Evolutionary conservation across 2,329 filamentous ascomycete species (phyloP).

Genomic region (Cryoendolithus antarcticus): DNA sequence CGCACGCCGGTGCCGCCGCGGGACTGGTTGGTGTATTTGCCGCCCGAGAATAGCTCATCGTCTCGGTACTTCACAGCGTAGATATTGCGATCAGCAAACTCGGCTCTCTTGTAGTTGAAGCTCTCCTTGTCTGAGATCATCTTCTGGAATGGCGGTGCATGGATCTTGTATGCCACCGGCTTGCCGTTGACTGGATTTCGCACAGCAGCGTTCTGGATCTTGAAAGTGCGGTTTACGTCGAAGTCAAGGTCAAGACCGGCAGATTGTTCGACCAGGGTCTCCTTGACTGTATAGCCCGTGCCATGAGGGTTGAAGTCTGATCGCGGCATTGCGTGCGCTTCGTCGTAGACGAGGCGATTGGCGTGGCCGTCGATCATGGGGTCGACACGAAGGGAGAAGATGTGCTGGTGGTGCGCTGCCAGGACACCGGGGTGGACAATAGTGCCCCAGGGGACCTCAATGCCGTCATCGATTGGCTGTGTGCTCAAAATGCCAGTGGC

Average conservation of each 20-base stretch:
- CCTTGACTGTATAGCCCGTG: slow-evolving; percentile 34
- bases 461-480: slow-evolving; percentile 52
- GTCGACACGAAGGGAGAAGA: slow-evolving; percentile 47
- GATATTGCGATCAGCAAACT: slow-evolving; percentile 46
- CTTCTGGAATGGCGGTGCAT: slow-evolving; percentile 37
- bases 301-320: slow-evolving; percentile 44
- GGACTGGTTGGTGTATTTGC: slow-evolving; percentile 50
- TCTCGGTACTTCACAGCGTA: slow-evolving; percentile 47
- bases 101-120: slow-evolving; percentile 45
- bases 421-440: slow-evolving; percentile 58
- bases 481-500: slow-evolving; percentile 58
- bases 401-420: slow-evolving; percentile 62
- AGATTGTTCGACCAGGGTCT: slow-evolving; percentile 37
- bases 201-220: slow-evolving; percentile 34
- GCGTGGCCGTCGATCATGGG: slow-evolving; percentile 33
- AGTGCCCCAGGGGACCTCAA: slow-evolving; percentile 54
- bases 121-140: slow-evolving; percentile 40
- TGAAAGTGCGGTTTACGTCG: slow-evolving; percentile 34
- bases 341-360: slow-evolving; percentile 38
- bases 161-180: slow-evolving; percentile 39
- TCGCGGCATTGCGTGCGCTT: slow-evolving; percentile 48
- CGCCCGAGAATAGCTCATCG: slow-evolving; percentile 47
- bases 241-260: slow-evolving; percentile 38
- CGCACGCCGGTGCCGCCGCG: slow-evolving; percentile 37
- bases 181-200: slow-evolving; percentile 36